Percentiles rank a stretch among this genome's conserved stretches.
Evolutionary conservation across 202 grass and related monocot genomes (phyloP).

Genomic region (Saccharum hybrid): DNA sequence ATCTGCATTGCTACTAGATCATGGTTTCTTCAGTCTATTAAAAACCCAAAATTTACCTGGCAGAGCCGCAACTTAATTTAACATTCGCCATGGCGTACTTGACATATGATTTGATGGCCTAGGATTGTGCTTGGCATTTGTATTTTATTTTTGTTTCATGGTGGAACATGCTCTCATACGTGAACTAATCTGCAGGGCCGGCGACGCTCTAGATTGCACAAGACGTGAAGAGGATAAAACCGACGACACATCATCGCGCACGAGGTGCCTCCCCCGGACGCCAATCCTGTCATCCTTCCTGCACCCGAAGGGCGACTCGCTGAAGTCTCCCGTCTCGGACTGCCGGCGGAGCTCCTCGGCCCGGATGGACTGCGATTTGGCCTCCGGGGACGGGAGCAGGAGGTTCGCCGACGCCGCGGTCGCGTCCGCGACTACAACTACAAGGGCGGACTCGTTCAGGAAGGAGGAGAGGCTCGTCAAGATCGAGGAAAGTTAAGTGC

Average conservation of each 20-base stretch:
- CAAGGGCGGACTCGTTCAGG: conserved; percentile 62
- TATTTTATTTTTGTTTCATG: background rate
- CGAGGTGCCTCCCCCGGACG: conserved; percentile 74
- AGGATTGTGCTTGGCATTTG: conserved; percentile 13
- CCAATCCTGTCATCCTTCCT: conserved; percentile 60
- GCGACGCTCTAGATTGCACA: conserved; percentile 52
- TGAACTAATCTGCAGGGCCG: conserved; percentile 56
- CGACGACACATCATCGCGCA: conserved; percentile 50
- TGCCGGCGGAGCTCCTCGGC: conserved; percentile 70
- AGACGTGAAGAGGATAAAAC: conserved; percentile 45
- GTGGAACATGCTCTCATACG: conserved; percentile 24
- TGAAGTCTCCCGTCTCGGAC: conserved; percentile 66
- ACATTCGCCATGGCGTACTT: background rate
- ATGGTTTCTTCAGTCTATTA: conserved; percentile 36
- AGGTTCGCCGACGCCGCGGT: conserved; percentile 49
- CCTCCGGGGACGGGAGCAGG: conserved; percentile 55
- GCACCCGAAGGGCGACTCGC: conserved; percentile 48
- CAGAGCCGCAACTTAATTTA: background rate
- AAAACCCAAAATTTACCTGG: conserved; percentile 12
- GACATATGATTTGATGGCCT: conserved; percentile 7
- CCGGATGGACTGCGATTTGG: conserved; percentile 41
- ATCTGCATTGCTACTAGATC: conserved; percentile 33
- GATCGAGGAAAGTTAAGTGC: conserved; percentile 98
- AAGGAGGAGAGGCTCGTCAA: conserved; percentile 83
- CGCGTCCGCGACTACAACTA: conserved; percentile 4